Percentiles rank a stretch among this genome's conserved stretches.
These are phyloP conservation scores for Fusarium sp. DNA, from an alignment of 2,329 filamentous ascomycete species.

Conservation along the genomic window DNA sequence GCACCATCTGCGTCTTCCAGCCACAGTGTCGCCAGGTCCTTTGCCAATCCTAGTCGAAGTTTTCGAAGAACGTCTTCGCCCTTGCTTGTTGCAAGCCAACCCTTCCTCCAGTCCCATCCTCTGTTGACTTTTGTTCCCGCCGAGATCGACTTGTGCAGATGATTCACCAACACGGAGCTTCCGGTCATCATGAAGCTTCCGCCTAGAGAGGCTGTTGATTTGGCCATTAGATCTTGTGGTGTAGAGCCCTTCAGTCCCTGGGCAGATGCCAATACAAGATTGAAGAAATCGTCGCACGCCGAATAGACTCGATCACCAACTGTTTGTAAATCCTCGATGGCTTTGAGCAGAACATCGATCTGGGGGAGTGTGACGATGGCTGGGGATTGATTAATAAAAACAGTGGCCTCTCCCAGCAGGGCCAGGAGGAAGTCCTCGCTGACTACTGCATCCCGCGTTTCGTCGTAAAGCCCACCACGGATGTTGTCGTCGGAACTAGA, in stretches of 20 bases:
- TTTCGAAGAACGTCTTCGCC: constrained; percentile 78
- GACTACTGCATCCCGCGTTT: constrained; percentile 81
- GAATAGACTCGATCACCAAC: constrained; percentile 77
- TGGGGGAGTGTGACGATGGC: constrained; percentile 74
- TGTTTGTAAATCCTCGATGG: constrained; percentile 82
- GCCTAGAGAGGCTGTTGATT: constrained; percentile 66
- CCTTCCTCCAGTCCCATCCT: constrained; percentile 82
- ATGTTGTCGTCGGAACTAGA: constrained; percentile 90
- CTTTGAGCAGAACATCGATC: constrained; percentile 78
- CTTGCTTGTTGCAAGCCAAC: constrained; percentile 74
- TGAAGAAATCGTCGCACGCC: constrained; percentile 82
- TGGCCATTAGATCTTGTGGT: constrained; percentile 71
- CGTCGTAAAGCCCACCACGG: constrained; percentile 88
- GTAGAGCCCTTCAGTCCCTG: constrained; percentile 71
- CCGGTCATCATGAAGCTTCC: constrained; percentile 77
- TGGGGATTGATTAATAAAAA: constrained; percentile 72
- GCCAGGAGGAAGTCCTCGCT: constrained; percentile 88
- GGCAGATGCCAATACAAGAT: constrained; percentile 77
- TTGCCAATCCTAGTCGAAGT: constrained; percentile 77
- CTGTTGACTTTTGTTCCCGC: constrained; percentile 65
- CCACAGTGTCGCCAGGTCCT: constrained; percentile 78
- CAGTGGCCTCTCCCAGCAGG: constrained; percentile 83
- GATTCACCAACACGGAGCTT: constrained; percentile 75
- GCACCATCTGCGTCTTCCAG: constrained; percentile 71
- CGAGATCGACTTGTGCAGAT: constrained; percentile 69